phyloP scores from a whole-genome alignment of 1,139 yeast species.

The Zygoascus hellenicus region DNA sequence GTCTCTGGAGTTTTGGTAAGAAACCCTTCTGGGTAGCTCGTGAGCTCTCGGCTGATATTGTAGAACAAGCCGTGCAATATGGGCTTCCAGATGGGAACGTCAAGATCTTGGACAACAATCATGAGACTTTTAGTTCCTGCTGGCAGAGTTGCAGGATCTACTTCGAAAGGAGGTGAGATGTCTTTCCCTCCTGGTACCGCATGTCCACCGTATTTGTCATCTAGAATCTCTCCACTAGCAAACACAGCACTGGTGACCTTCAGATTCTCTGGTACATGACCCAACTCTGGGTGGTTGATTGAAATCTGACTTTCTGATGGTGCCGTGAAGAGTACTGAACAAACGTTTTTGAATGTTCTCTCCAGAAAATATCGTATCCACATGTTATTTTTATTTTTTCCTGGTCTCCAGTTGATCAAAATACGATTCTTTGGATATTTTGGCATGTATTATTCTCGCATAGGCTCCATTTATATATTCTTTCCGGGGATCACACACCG shows the following conservation, averaged over 20 bases:
- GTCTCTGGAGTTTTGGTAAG: constrained; percentile 8
- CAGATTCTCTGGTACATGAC: constrained; percentile 14
- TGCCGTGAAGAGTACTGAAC: constrained; percentile 13
- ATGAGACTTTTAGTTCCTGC: constrained; percentile 14
- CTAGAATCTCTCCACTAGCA: constrained; percentile 15
- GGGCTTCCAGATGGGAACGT: constrained; percentile 21
- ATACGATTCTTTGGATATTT: too few species aligned
- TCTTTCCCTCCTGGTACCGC: constrained; percentile 17
- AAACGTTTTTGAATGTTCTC: constrained; percentile 13
- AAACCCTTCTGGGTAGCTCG: constrained; percentile 14
- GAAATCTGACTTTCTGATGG: constrained; percentile 13
- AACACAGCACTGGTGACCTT: constrained; percentile 19
- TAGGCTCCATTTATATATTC: too few species aligned
- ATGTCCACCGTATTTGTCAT: constrained; percentile 21
- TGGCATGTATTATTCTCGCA: too few species aligned
- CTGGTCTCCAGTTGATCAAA: too few species aligned
- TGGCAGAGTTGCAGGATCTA: constrained; percentile 16
- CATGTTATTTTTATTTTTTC: too few species aligned
- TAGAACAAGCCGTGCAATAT: constrained; percentile 17
- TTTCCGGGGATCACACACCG: too few species aligned
- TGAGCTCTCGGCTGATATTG: constrained; percentile 12
- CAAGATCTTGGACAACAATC: constrained; percentile 20
- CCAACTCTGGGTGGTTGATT: constrained; percentile 3
- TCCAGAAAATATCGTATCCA: constrained; percentile 8
- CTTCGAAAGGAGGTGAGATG: constrained; percentile 16